Conservation (phyloP, 2,329 filamentous ascomycete genomes). For the Alternaria consortialis region DNA sequence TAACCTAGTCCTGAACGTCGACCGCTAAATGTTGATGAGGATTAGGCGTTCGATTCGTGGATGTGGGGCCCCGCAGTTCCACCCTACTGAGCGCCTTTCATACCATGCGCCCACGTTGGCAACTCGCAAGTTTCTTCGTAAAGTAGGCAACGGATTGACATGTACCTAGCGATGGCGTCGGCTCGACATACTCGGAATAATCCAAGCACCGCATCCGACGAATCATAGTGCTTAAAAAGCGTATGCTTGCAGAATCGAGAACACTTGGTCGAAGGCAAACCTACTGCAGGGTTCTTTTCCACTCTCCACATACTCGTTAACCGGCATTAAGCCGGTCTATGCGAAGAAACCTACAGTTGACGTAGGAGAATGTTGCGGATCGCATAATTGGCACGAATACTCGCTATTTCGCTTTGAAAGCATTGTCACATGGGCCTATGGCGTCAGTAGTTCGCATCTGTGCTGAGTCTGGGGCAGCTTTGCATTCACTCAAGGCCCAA, state of each 20-base stretch:
- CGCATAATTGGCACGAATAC: background rate
- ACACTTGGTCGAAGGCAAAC: background rate
- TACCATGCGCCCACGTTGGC: background rate
- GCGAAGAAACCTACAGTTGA: background rate
- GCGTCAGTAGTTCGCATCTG: slow-evolving; percentile 3
- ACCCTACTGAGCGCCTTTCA: slow-evolving; percentile 15
- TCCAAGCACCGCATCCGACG: background rate
- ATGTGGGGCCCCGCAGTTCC: slow-evolving; percentile 43
- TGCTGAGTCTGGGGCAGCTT: slow-evolving; percentile 7
- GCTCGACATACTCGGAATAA: slow-evolving; percentile 2
- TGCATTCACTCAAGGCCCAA: slow-evolving; percentile 7
- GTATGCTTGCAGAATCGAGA: background rate
- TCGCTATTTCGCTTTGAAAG: background rate
- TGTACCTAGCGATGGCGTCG: slow-evolving; percentile 2
- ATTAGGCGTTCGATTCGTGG: slow-evolving; percentile 22
- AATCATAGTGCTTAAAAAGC: background rate
- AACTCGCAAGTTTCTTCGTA: background rate
- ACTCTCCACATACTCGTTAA: background rate
- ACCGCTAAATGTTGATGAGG: slow-evolving; percentile 27
- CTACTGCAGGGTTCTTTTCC: background rate
- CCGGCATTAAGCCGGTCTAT: background rate
- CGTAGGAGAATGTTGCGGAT: background rate
- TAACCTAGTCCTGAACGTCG: slow-evolving; percentile 21
- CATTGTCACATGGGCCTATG: slow-evolving; percentile 17
- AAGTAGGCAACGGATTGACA: background rate